Percentiles rank a stretch among this genome's conserved stretches.
phyloP scores from a whole-genome alignment of 164 flowering plant genomes.

The Umbellularia californica region DNA sequence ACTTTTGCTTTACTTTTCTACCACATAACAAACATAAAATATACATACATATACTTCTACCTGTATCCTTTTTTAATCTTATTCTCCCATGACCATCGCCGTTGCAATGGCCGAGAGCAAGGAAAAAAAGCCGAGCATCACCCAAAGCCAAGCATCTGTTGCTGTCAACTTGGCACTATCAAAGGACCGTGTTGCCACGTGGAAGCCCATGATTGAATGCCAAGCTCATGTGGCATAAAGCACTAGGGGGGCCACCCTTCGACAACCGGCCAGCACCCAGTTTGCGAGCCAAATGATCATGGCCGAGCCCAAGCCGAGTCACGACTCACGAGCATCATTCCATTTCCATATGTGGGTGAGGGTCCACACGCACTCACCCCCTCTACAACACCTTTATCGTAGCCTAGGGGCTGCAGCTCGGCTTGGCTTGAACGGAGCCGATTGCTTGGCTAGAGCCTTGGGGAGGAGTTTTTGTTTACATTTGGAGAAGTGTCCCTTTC shows the following conservation, averaged over 20 bases:
- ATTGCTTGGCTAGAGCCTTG: not conserved
- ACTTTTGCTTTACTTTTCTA: constrained; percentile 17
- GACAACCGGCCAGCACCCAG: constrained; percentile 14
- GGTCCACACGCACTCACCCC: not conserved
- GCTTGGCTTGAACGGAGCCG: not conserved
- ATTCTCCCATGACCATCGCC: constrained; percentile 6
- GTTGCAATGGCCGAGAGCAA: constrained; percentile 1
- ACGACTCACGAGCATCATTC: constrained; percentile 19
- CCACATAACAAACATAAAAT: not conserved
- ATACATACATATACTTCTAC: no score
- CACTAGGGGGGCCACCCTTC: no score
- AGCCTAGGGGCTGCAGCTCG: not conserved
- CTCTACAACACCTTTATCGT: no score
- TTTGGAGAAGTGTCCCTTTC: constrained; percentile 49
- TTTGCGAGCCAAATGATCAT: constrained; percentile 33
- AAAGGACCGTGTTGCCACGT: no score
- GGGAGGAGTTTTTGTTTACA: not conserved
- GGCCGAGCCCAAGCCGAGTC: constrained; percentile 57
- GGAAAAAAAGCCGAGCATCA: not conserved
- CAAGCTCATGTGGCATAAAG: no score
- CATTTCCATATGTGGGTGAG: not conserved
- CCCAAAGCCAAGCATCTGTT: not conserved
- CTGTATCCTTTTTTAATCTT: not conserved
- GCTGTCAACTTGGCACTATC: not conserved
- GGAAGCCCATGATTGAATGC: no score